Conservation (phyloP, 208 protist genomes). For the Leishmania martiniquensis region DNA sequence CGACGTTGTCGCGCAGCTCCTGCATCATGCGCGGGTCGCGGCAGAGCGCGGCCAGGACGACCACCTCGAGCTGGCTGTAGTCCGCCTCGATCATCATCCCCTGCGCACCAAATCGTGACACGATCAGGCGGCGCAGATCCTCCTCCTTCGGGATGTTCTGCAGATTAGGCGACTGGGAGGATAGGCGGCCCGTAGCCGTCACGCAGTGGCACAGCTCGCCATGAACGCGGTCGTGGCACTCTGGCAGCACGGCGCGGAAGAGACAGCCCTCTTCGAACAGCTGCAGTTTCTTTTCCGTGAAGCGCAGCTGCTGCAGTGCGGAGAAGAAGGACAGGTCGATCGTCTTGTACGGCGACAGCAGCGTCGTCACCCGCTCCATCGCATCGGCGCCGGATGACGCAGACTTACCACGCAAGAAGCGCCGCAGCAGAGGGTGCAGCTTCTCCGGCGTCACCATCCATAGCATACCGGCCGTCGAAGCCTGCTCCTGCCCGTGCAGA, state of each 20-base stretch:
- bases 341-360: constrained; percentile 76
- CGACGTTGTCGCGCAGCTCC: constrained; percentile 84
- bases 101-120: constrained; percentile 80
- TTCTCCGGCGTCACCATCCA: constrained; percentile 84
- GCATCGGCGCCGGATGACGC: constrained; percentile 85
- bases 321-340: constrained; percentile 91
- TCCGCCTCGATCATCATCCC: constrained; percentile 92
- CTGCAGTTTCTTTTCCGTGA: constrained; percentile 92
- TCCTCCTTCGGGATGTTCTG: constrained; percentile 91
- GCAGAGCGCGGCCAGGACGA: constrained; percentile 88
- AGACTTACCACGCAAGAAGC: constrained; percentile 60
- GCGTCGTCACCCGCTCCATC: constrained; percentile 88
- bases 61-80: constrained; percentile 92
- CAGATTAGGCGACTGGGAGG: constrained; percentile 89
- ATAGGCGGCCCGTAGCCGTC: constrained; percentile 87
- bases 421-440: constrained; percentile 69
- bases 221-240: constrained; percentile 86
- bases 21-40: constrained; percentile 87
- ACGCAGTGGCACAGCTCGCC: constrained; percentile 91
- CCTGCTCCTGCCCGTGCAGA: constrained; percentile 84
- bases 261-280: constrained; percentile 90
- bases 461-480: constrained; percentile 81
- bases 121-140: constrained; percentile 79
- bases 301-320: constrained; percentile 89
- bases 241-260: constrained; percentile 86